Percentiles rank a stretch among this genome's conserved stretches.
phyloP scores from a whole-genome alignment of 352 stramenopile species.

The Thalassiosira livingstoniorum region DNA sequence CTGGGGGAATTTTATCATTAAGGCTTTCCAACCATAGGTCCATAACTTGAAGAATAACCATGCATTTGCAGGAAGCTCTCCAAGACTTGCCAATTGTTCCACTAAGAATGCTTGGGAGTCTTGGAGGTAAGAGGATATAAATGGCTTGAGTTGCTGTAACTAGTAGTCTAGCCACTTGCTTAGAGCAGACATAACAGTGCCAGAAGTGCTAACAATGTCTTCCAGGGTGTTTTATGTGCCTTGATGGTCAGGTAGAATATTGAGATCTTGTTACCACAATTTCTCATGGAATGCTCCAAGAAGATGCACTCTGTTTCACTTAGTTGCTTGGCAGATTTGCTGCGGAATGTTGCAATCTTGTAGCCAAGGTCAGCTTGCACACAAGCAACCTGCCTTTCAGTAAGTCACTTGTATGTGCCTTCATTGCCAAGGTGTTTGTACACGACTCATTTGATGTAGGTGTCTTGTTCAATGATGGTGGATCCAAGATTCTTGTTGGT shows the following conservation, averaged over 20 bases:
- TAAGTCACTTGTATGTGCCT: no score
- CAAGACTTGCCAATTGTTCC: neutral
- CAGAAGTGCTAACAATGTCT: slow-evolving; percentile 22
- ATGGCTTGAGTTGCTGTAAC: slow-evolving; percentile 29
- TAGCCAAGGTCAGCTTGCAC: no score
- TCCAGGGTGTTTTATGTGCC: slow-evolving; percentile 21
- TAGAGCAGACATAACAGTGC: slow-evolving; percentile 12
- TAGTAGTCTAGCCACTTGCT: slow-evolving; percentile 36
- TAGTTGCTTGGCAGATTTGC: no score
- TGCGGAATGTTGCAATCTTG: no score
- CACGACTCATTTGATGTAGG: no score
- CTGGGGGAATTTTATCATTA: slow-evolving; percentile 19
- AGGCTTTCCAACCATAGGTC: neutral
- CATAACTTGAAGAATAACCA: neutral
- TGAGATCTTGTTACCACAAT: slow-evolving; percentile 6
- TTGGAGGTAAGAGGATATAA: slow-evolving; percentile 26
- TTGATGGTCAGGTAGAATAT: slow-evolving; percentile 21
- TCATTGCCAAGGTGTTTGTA: no score
- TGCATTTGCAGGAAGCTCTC: neutral
- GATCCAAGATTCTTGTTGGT: no score
- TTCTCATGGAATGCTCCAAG: neutral
- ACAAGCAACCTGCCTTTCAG: no score
- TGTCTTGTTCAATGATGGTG: no score
- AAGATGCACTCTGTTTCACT: slow-evolving; percentile 14
- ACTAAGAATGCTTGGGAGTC: slow-evolving; percentile 12